These are phyloP conservation scores for Penicillium verhagenii DNA, from an alignment of 495 filamentous ascomycete genomes.

Conservation along the genomic window DNA sequence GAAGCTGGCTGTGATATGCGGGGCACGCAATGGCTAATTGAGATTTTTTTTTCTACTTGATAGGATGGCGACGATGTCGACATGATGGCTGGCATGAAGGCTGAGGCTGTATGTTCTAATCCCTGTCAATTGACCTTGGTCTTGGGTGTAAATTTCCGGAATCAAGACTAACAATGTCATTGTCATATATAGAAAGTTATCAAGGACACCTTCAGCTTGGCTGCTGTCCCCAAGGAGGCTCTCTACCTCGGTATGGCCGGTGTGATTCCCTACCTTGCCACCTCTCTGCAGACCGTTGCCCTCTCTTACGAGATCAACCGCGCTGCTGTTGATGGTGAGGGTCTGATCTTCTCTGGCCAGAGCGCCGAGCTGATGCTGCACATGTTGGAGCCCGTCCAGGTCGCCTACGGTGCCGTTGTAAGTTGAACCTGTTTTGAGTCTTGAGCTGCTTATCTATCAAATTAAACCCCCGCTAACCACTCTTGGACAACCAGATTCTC, in stretches of 20 bases:
- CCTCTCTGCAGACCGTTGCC: slow-evolving; percentile 82
- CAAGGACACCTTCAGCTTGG: slow-evolving; percentile 82
- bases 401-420: slow-evolving; percentile 90
- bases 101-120: slow-evolving; percentile 65
- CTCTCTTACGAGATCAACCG: slow-evolving; percentile 80
- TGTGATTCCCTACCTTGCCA: slow-evolving; percentile 85
- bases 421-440: slow-evolving; percentile 30
- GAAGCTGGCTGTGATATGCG: not conserved
- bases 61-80: slow-evolving; percentile 50
- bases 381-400: slow-evolving; percentile 83
- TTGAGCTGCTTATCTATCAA: not conserved
- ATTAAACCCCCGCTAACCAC: slow-evolving; percentile 7
- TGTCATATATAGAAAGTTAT: slow-evolving; percentile 61
- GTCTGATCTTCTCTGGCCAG: slow-evolving; percentile 64
- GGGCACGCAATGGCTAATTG: slow-evolving; percentile 29
- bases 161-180: slow-evolving; percentile 9
- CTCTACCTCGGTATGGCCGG: slow-evolving; percentile 83
- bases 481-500: slow-evolving; percentile 59
- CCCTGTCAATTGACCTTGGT: slow-evolving; percentile 1
- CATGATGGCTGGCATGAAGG: slow-evolving; percentile 65
- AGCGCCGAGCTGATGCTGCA: slow-evolving; percentile 73
- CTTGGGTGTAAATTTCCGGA: too few relatives aligned
- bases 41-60: slow-evolving; percentile 19
- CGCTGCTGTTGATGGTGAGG: slow-evolving; percentile 55
- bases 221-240: slow-evolving; percentile 75